Percentiles rank a stretch among this genome's conserved stretches.
phyloP scores from a whole-genome alignment of 1,139 yeast genomes.

The Pichia sp. region DNA sequence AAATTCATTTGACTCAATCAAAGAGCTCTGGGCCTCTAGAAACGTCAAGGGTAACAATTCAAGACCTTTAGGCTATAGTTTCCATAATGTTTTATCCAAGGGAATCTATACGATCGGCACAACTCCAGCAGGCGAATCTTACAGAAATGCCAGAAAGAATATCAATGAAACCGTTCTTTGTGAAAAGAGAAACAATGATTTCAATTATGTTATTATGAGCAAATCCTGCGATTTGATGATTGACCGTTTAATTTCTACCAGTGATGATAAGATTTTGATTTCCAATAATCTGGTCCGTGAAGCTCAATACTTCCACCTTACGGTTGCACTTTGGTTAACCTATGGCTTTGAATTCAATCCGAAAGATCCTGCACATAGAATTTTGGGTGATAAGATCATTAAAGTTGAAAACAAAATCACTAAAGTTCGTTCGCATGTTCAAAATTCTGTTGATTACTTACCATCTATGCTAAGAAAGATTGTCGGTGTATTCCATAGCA shows the following conservation, averaged over 20 bases:
- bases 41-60: conserved; percentile 58
- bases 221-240: conserved; percentile 40
- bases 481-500: conserved; percentile 28
- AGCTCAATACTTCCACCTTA: conserved; percentile 52
- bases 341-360: conserved; percentile 46
- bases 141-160: conserved; percentile 51
- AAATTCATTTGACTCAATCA: conserved; percentile 56
- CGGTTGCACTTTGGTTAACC: conserved; percentile 55
- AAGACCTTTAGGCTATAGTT: conserved; percentile 64
- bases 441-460: conserved; percentile 61
- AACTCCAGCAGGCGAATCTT: conserved; percentile 63
- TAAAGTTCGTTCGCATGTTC: conserved; percentile 58
- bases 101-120: conserved; percentile 71
- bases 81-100: conserved; percentile 63
- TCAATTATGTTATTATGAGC: conserved; percentile 42
- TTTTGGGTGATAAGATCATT: conserved; percentile 54
- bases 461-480: conserved; percentile 44
- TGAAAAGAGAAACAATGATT: conserved; percentile 35
- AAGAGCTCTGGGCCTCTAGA: conserved; percentile 49
- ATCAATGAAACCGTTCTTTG: conserved; percentile 49
- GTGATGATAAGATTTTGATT: not conserved
- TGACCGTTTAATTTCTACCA: conserved; percentile 10
- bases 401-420: conserved; percentile 65
- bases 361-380: conserved; percentile 35
- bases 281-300: conserved; percentile 17